Percentiles rank a stretch among this genome's conserved stretches.
Conservation (phyloP, 1,139 yeast genomes). For the Yamadazyma conglobata region DNA sequence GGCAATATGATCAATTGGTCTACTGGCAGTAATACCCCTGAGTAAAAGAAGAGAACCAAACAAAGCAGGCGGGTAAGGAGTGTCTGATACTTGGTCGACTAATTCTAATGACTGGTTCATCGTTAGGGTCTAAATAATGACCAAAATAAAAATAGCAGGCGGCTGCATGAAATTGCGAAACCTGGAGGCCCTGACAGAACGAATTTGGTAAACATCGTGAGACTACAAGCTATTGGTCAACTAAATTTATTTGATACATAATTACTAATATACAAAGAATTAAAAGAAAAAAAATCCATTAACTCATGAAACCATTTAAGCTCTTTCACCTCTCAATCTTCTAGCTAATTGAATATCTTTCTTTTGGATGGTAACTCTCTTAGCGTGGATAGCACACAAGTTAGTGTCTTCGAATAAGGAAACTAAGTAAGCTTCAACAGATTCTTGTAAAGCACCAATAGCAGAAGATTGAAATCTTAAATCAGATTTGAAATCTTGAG, state of each 20-base stretch:
- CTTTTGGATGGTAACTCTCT: constrained; percentile 99
- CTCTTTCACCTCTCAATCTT: constrained; percentile 98
- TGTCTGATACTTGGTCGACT: constrained; percentile 27
- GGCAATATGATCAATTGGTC: constrained; percentile 17
- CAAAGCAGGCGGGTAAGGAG: constrained; percentile 55
- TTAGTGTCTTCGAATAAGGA: constrained; percentile 94
- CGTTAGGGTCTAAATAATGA: background rate
- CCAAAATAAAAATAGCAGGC: no score
- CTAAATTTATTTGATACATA: constrained; percentile 2
- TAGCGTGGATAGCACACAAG: constrained; percentile 98
- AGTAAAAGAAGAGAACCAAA: constrained; percentile 39
- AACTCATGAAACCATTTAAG: constrained; percentile 37
- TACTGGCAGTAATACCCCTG: constrained; percentile 37
- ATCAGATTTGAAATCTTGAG: constrained; percentile 97
- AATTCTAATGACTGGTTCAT: constrained; percentile 2
- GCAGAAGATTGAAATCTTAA: constrained; percentile 98
- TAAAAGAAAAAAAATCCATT: constrained; percentile 4
- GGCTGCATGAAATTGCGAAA: no score
- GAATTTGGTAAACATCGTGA: no score
- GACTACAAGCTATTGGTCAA: no score
- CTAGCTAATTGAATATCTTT: constrained; percentile 98
- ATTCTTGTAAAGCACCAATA: constrained; percentile 98
- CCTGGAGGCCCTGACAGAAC: no score
- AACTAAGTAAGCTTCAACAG: constrained; percentile 94
- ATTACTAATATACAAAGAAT: constrained; percentile 12